Evolutionary conservation across 495 filamentous ascomycete species (phyloP).

Genomic region (Corynascus novoguineensis): DNA sequence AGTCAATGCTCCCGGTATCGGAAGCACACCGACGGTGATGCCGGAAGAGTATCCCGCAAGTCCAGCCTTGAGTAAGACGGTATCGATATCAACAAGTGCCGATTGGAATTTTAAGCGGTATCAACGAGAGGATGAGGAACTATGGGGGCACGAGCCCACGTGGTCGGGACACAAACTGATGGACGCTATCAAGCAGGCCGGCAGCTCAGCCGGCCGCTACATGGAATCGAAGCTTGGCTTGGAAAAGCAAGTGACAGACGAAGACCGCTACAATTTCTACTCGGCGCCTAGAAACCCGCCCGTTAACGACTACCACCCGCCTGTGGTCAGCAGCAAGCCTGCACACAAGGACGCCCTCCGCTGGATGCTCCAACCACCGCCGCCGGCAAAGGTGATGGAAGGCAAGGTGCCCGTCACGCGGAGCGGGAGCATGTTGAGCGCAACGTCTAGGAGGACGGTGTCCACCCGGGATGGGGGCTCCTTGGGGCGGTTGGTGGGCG

Average conservation of each 20-base stretch:
- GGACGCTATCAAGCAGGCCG: slow-evolving; percentile 49
- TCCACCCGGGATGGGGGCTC: slow-evolving; percentile 21
- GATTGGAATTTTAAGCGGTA: slow-evolving; percentile 70
- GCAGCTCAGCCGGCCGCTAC: slow-evolving; percentile 43
- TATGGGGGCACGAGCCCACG: slow-evolving; percentile 58
- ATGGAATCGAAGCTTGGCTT: slow-evolving; percentile 41
- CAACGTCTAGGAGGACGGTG: slow-evolving; percentile 25
- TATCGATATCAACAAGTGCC: slow-evolving; percentile 36
- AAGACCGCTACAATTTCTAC: slow-evolving; percentile 50
- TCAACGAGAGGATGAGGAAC: slow-evolving; percentile 77
- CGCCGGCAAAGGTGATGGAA: slow-evolving; percentile 77
- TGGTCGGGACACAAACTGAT: slow-evolving; percentile 41
- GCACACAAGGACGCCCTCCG: slow-evolving; percentile 58
- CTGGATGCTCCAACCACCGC: slow-evolving; percentile 91
- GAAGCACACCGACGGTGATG: slow-evolving; percentile 31
- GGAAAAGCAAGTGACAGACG: slow-evolving; percentile 38
- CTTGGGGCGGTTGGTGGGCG: slow-evolving; percentile 31
- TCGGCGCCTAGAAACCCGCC: slow-evolving; percentile 65
- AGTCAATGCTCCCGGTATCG: not conserved
- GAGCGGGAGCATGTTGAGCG: slow-evolving; percentile 40
- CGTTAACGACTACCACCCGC: slow-evolving; percentile 81
- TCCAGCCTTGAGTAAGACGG: slow-evolving; percentile 28
- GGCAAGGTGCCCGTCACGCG: slow-evolving; percentile 61
- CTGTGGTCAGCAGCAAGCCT: slow-evolving; percentile 71
- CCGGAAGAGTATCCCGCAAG: slow-evolving; percentile 24